Conservation (phyloP, 2,329 filamentous ascomycete species). For the Hypoxylon sp. region DNA sequence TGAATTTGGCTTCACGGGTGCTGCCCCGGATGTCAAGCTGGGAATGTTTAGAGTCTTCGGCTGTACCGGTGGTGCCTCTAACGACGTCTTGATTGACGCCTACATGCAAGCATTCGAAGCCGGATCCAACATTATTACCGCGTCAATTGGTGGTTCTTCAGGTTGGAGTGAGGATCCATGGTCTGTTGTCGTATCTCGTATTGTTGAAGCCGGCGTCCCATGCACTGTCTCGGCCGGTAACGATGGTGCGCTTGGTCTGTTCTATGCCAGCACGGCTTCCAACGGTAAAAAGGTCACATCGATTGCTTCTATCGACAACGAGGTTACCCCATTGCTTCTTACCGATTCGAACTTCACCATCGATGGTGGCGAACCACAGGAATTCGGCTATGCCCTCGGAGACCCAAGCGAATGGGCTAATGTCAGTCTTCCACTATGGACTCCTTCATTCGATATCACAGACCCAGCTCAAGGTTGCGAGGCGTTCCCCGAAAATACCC, state of each 20-base stretch:
- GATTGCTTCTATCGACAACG: conserved; percentile 67
- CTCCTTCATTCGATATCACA: conserved; percentile 65
- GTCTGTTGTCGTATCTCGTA: conserved; percentile 66
- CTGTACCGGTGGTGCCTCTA: conserved; percentile 65
- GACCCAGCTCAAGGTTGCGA: conserved; percentile 67
- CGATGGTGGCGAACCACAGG: conserved; percentile 52
- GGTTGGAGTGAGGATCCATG: conserved; percentile 69
- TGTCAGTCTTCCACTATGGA: conserved; percentile 66
- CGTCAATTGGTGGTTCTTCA: conserved; percentile 66
- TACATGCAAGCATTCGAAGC: conserved; percentile 73
- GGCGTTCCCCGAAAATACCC: conserved; percentile 66
- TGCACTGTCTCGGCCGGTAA: conserved; percentile 70
- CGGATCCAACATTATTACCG: conserved; percentile 71
- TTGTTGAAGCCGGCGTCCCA: conserved; percentile 68
- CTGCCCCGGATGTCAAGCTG: conserved; percentile 68
- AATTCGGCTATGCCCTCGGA: conserved; percentile 63
- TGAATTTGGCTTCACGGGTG: conserved; percentile 69
- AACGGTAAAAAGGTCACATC: conserved; percentile 64
- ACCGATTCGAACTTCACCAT: conserved; percentile 61
- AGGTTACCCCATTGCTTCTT: conserved; percentile 60
- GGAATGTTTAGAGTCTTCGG: conserved; percentile 72
- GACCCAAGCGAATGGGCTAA: conserved; percentile 60
- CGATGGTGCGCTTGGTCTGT: conserved; percentile 62
- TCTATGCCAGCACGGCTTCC: conserved; percentile 65
- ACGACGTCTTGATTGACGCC: conserved; percentile 72